These are phyloP conservation scores for Leccinum pellstonianum DNA, from an alignment of 768 basidiomycete genomes.

Conservation along the genomic window DNA sequence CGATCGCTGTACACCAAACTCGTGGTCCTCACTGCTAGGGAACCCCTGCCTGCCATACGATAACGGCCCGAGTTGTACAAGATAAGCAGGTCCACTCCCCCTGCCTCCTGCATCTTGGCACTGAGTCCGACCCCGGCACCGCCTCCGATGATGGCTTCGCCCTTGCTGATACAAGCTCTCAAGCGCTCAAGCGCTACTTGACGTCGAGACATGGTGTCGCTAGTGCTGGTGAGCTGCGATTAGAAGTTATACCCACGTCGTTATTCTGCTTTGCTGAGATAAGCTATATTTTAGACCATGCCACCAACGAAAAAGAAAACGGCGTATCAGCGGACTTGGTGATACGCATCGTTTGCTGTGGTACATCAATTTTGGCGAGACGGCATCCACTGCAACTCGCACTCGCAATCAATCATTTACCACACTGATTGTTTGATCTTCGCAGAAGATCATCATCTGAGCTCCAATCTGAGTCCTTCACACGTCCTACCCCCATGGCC, in stretches of 20 bases:
- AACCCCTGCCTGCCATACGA: conserved; percentile 33
- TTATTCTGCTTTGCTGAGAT: conserved; percentile 16
- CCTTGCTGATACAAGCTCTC: conserved; percentile 16
- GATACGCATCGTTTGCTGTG: no score
- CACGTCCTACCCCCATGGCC: not conserved
- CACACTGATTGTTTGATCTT: no score
- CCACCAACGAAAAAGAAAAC: no score
- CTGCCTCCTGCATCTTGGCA: conserved; percentile 31
- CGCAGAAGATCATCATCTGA: no score
- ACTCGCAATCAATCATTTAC: not conserved
- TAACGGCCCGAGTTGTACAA: conserved; percentile 33
- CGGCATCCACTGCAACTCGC: not conserved
- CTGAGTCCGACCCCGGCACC: conserved; percentile 29
- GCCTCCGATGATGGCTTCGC: conserved; percentile 26
- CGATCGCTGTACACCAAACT: not conserved
- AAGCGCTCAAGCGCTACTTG: conserved; percentile 14
- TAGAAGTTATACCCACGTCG: no score
- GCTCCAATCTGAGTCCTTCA: no score
- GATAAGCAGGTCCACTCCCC: conserved; percentile 30
- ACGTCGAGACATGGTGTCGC: conserved; percentile 18
- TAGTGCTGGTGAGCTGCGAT: not conserved
- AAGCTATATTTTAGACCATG: not conserved
- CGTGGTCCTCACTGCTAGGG: conserved; percentile 24
- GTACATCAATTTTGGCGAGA: no score
- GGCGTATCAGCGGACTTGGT: no score